phyloP scores from a whole-genome alignment of 768 basidiomycete genomes.

The Cubamyces sp. region DNA sequence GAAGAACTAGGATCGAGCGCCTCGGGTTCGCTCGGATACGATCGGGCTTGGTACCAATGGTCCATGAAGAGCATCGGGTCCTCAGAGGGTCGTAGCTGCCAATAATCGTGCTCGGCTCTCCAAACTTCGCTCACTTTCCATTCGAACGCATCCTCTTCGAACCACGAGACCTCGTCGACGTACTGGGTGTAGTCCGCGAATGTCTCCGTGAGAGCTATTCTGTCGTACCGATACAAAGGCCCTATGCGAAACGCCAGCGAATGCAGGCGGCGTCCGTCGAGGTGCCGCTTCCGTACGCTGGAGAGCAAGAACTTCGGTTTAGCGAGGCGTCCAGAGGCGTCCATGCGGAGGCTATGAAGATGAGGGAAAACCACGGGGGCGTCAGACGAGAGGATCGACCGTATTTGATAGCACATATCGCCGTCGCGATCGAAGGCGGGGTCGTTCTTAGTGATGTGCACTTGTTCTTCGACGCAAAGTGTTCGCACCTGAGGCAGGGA shows the following conservation, averaged over 20 bases:
- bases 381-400: not conserved
- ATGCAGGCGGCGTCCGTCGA: not conserved
- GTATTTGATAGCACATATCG: not conserved
- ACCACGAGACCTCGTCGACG: not conserved
- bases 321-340: not conserved
- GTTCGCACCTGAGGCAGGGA: not conserved
- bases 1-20: too few relatives aligned
- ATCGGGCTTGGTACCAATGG: not conserved
- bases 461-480: not conserved
- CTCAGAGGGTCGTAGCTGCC: not conserved
- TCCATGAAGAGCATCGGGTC: constrained; percentile 1
- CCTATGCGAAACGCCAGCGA: not conserved
- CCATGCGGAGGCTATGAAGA: not conserved
- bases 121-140: not conserved
- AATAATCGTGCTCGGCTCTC: not conserved
- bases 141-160: not conserved
- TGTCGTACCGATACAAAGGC: not conserved
- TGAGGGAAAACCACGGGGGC: not conserved
- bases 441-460: too few relatives aligned
- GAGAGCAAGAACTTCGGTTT: not conserved
- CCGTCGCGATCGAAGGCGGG: not conserved
- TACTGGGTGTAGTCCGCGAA: not conserved
- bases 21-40: not conserved
- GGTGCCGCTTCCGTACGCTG: not conserved
- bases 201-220: not conserved